Base-by-base conservation (phyloP, 306 rosid species). In the Pyrus bretschneideri region DNA sequence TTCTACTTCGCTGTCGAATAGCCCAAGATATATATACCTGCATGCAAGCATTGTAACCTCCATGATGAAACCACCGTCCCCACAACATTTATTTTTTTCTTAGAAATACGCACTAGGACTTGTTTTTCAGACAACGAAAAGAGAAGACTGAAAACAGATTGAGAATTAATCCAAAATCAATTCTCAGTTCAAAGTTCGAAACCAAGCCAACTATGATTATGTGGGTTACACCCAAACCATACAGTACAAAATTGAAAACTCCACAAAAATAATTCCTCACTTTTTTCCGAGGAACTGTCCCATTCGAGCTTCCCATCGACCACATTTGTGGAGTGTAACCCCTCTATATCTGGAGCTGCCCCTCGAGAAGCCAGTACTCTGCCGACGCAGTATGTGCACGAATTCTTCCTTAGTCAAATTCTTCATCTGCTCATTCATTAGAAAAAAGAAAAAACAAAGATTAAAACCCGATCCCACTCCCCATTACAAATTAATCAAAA, bases 11-110 rank as follows among this genome's bases (percentile, higher is more conserved):
- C 88, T 92, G 96, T 96, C 96, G 96, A 96, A 96, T 76, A 96
- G 98, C 88, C 98, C 99, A 89, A 96, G 98, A 91, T 96, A 96
- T 86, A 96, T 88, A 91, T 96, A 93, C 98, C 99, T 96, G 98
- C 99, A 96, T 52, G 88, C 90, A 96, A 96, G 91, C 93, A 96
- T 83, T 75, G 88, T 85, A 89, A 95, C 84, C 96, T 87, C 96
- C 86, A 84, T 57, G 88, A 92, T 89, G 79, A 82, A 88, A 89
- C 90, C 88, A 89, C 92, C 86, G 82, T 83, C 86, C 88, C 98
- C 94, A 91, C 86, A 76, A 57, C 18, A 18, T 15, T 15, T 49
- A 15, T 49, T 80, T 38, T 15, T 80, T 19, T 93, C 87, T 83
- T 81, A 80, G 91, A 90, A 88, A 87, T 83, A 87, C 85, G 84